phyloP scores from a whole-genome alignment of 306 rosid genomes.

The Lagenaria siceraria region DNA sequence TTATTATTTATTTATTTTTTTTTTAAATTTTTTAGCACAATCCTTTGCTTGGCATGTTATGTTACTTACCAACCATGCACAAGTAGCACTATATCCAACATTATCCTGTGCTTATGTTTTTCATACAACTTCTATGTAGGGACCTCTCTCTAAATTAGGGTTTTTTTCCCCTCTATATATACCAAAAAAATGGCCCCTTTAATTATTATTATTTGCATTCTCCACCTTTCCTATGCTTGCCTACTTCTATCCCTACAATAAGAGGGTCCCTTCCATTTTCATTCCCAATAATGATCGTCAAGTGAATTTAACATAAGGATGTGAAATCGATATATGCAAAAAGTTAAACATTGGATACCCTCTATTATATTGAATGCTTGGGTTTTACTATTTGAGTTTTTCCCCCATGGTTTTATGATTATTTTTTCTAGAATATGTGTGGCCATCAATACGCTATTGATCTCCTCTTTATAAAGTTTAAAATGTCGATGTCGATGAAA shows the following conservation, averaged over 20 bases:
- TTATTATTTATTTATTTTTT: no score
- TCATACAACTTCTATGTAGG: not conserved
- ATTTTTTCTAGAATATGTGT: no score
- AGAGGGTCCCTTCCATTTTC: not conserved
- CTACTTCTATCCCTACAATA: not conserved
- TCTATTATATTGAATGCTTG: no score
- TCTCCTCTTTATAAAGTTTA: no score
- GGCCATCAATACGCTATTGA: no score
- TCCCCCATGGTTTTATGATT: no score
- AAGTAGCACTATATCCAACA: not conserved
- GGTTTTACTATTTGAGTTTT: no score
- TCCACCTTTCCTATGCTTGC: not conserved
- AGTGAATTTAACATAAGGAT: not conserved
- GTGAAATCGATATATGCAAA: not conserved
- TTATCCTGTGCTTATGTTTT: not conserved
- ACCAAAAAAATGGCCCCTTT: not conserved
- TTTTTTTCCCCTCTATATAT: not conserved
- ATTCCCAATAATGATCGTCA: not conserved
- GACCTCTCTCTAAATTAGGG: conserved; percentile 9
- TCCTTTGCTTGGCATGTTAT: conserved; percentile 31
- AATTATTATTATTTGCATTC: not conserved
- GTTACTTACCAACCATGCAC: conserved; percentile 54
- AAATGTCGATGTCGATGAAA: no score
- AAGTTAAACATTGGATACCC: not conserved
- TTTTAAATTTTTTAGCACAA: not conserved